Evolutionary conservation across 805 yeast genomes (phyloP), one percentile per base, ranked within the genome.

Genomic region (Teunomyces stri): DNA sequence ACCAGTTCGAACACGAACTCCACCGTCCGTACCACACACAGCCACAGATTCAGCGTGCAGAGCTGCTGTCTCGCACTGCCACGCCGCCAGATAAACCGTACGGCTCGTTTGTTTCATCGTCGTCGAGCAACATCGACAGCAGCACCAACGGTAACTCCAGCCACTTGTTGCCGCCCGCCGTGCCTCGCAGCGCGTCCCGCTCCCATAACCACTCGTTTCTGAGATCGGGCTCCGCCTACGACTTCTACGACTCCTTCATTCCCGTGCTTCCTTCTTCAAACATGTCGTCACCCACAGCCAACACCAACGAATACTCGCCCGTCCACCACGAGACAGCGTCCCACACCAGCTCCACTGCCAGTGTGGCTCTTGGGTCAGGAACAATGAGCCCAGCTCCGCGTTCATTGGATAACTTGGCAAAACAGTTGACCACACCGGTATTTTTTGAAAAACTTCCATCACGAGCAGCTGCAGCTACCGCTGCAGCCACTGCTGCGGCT

Each of bases 241-340:
- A 71, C 47, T 71, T 72, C 51, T 73, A 73, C 60, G 75, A 73
- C 43, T 47, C 70, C 6, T 60, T 72, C 48, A 71, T 73, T 46
- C 78, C 78, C 3, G 61, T 71, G 6, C 48, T 71, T 42, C 69
- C 67, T 6, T 12, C 38, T 38, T 15, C 46, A 28, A 25, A 9
- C 22, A 30, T 13, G 20, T 31, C 34, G 5, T 13, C 38, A 11
- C 11, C 48, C n/a, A 12, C 45, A 4, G 43, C 43, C 33, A 37
- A 39, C 20, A 16, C 42, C 15, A 27, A 22, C 27, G 44, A 45
- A 1, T 31, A 37, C 31, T 31, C 51, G 7, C 40, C 43, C 38
- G 29, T 44, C 29, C 50, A 42, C 30, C 25, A 21, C 38, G 43
- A 37, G n/a, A 13, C 21, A 2, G 51, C 47, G 15, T 39, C 51